Percentiles rank a stretch among this genome's conserved stretches.
These are phyloP conservation scores for Exsudoporus floridanus DNA, from an alignment of 1,284 basidiomycete genomes.

Conservation along the genomic window DNA sequence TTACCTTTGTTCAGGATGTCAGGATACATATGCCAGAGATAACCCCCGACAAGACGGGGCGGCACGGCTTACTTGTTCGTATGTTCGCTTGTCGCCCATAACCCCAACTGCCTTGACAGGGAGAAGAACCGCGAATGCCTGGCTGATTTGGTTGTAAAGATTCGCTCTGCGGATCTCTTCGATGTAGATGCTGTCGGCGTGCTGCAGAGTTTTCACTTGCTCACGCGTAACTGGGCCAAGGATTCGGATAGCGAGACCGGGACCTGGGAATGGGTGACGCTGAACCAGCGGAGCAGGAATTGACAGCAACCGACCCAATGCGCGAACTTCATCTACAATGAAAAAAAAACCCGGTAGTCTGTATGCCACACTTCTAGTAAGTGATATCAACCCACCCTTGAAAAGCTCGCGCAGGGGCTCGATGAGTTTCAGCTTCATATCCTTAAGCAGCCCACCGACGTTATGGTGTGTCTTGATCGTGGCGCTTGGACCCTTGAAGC, in stretches of 20 bases:
- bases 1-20: constrained; percentile 52
- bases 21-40: not conserved
- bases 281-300: constrained; percentile 95
- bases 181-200: constrained; percentile 96
- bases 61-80: constrained; percentile 75
- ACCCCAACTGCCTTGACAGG: constrained; percentile 97
- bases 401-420: constrained; percentile 97
- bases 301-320: constrained; percentile 84
- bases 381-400: constrained; percentile 69
- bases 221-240: constrained; percentile 91
- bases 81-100: constrained; percentile 96
- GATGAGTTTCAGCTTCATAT: constrained; percentile 99
- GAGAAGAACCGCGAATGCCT: constrained; percentile 97
- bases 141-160: constrained; percentile 92
- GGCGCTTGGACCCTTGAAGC: constrained; percentile 98
- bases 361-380: not conserved
- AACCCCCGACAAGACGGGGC: not conserved
- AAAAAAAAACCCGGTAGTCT: not conserved
- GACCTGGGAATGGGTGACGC: constrained; percentile 99
- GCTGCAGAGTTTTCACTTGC: constrained; percentile 93
- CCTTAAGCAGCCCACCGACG: constrained; percentile 92
- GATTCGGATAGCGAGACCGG: constrained; percentile 98
- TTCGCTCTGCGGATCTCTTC: constrained; percentile 94
- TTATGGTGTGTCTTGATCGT: constrained; percentile 99
- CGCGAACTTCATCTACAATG: constrained; percentile 87